phyloP scores from a whole-genome alignment of 176 grass and related monocot genomes.

The Tuctoria greenei region DNA sequence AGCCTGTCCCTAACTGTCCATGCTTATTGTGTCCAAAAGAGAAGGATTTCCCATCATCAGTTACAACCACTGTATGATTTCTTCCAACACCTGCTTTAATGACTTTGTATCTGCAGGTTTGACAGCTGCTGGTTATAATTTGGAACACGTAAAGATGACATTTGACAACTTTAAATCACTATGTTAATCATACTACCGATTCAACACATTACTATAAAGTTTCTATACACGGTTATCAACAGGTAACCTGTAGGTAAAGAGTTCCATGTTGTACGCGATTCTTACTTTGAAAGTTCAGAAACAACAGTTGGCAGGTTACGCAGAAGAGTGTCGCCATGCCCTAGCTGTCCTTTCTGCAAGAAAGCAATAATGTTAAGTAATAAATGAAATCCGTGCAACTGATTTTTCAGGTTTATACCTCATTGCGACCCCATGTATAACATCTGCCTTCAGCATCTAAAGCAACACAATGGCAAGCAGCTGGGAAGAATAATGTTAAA shows the following conservation, averaged over 20 bases:
- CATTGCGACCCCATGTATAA: slow-evolving; percentile 96
- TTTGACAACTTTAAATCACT: not conserved
- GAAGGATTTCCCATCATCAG: slow-evolving; percentile 74
- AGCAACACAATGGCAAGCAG: slow-evolving; percentile 91
- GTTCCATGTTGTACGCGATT: not conserved
- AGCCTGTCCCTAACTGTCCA: slow-evolving; percentile 85
- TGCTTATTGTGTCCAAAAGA: slow-evolving; percentile 92
- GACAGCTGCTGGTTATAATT: slow-evolving; percentile 8
- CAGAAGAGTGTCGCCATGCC: slow-evolving; percentile 79
- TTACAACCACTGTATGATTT: slow-evolving; percentile 86
- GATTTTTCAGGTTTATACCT: slow-evolving; percentile 52
- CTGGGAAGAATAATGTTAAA: slow-evolving; percentile 48
- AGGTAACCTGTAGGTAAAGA: slow-evolving; percentile 10
- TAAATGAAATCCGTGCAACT: slow-evolving; percentile 26
- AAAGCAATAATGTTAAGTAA: slow-evolving; percentile 38
- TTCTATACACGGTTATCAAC: not conserved
- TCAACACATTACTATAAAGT: slow-evolving; percentile 4
- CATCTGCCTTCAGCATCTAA: slow-evolving; percentile 83
- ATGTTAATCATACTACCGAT: not conserved
- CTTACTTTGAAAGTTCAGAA: slow-evolving; percentile 82
- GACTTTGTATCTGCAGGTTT: slow-evolving; percentile 59
- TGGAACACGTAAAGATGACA: not conserved
- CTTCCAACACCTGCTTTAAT: slow-evolving; percentile 75
- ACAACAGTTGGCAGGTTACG: slow-evolving; percentile 81
- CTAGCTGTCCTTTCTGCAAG: slow-evolving; percentile 95